Base-by-base conservation (phyloP, 1,284 basidiomycete species). In the Apiotrichum laibachii region DNA sequence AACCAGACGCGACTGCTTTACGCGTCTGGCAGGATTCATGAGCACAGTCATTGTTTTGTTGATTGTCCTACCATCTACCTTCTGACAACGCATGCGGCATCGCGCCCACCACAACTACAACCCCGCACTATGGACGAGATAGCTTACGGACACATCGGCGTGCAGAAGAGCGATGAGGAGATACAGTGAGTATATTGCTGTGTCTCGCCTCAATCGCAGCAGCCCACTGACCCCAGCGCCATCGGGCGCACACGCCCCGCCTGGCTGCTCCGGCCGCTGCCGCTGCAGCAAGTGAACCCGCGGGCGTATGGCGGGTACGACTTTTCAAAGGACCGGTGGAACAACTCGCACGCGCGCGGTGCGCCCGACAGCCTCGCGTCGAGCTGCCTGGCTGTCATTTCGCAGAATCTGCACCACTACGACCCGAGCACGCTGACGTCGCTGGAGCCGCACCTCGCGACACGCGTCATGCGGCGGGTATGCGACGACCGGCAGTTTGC, bases 221-320 rank as follows among this genome's bases (percentile, higher is more conserved):
- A 31, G 26, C 47, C 10, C 5, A 15, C 8, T 37, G 45, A 37
- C 21, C 19, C 7, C 40, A 53, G 67, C 34, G 47, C 59, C 2
- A 19, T 21, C n/a, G 46, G 47, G 6, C 11, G 52, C 1, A 18
- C 55, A 15, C 66, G 65, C 26, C 71, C 70, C 5, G 49, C 67
- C 33, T 75, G 72, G 72, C 64, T 65, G 21, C 63, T 72, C 12
- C 57, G 50, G 13, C 69, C 72, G 16, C 64, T 75, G 4, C 71
- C 72, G 1, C 58, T 75, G 31, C 33, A 50, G 9, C 72, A 69
- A 33, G 54, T 71, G 18, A 56, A 61, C 33, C 58, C 61, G 7
- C 7, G 18, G 26, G 40, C 51, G 9, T 21, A 34, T 21, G 12
- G 42, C 48, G 34, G 33, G 10, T 49, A 9, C 13, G 33, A 49